A percentile compares a stretch with the other conserved stretches of the same genome.
phyloP scores from a whole-genome alignment of 176 grass and related monocot species.

The Stipa capillata region DNA sequence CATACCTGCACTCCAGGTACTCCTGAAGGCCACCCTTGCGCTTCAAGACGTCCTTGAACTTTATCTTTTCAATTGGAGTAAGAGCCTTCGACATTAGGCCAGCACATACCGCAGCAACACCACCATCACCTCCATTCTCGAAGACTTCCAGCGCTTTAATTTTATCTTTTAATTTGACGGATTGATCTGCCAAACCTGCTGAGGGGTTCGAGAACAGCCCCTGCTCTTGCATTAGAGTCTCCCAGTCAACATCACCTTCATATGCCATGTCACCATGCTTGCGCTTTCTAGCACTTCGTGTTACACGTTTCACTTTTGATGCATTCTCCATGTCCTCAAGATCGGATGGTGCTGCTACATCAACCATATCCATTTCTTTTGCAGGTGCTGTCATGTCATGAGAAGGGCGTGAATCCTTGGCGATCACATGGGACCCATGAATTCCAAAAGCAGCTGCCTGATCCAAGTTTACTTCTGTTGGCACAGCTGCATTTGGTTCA shows the following conservation, averaged over 20 bases:
- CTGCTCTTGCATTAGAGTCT: constrained; percentile 78
- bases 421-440: background rate
- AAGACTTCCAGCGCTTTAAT: constrained; percentile 20
- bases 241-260: constrained; percentile 86
- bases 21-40: constrained; percentile 84
- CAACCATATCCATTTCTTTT: constrained; percentile 37
- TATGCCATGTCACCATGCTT: constrained; percentile 94
- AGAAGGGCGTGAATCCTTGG: constrained; percentile 34
- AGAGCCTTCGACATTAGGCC: constrained; percentile 68
- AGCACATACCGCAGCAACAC: constrained; percentile 62
- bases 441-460: constrained; percentile 22
- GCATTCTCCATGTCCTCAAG: constrained; percentile 35
- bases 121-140: constrained; percentile 33
- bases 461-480: constrained; percentile 16
- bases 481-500: constrained; percentile 20
- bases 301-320: constrained; percentile 32
- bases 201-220: constrained; percentile 53
- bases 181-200: constrained; percentile 30
- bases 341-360: constrained; percentile 25
- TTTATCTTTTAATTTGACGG: constrained; percentile 57
- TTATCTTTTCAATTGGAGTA: constrained; percentile 89
- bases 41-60: constrained; percentile 88
- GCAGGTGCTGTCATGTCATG: constrained; percentile 14
- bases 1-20: constrained; percentile 88
- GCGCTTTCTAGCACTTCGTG: constrained; percentile 52